Evolutionary conservation across 2,329 filamentous ascomycete species (phyloP).

Genomic region (Alternaria sp.): DNA sequence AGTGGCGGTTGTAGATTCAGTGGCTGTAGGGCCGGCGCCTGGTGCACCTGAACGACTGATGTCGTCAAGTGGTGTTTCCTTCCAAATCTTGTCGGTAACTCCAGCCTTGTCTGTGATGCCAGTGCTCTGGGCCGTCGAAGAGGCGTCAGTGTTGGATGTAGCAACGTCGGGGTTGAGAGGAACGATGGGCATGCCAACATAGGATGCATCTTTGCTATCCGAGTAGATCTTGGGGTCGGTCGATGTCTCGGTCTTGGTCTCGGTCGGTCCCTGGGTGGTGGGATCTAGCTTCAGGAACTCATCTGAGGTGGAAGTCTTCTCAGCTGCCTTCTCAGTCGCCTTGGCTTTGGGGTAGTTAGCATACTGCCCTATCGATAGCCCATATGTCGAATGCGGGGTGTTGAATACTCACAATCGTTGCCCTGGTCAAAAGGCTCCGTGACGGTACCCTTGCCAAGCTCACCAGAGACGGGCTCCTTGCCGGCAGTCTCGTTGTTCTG

Average conservation of each 20-base stretch:
- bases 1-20: constrained; percentile 12
- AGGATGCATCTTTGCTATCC: constrained; percentile 24
- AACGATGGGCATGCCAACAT: constrained; percentile 26
- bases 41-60: constrained; percentile 32
- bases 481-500: constrained; percentile 50
- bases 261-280: constrained; percentile 12
- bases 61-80: constrained; percentile 42
- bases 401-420: constrained; percentile 56
- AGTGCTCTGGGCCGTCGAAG: constrained; percentile 39
- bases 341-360: constrained; percentile 16
- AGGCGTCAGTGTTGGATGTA: constrained; percentile 28
- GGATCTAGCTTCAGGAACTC: constrained; percentile 30
- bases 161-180: constrained; percentile 31
- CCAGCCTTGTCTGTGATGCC: constrained; percentile 38
- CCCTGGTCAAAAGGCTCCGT: constrained; percentile 83
- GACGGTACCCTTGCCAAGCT: constrained; percentile 70
- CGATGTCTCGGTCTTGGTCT: constrained; percentile 7
- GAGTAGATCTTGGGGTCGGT: constrained; percentile 23
- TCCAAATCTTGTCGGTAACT: constrained; percentile 38
- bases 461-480: constrained; percentile 77
- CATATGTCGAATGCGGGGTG: background rate
- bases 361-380: background rate
- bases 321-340: constrained; percentile 5
- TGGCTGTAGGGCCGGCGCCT: constrained; percentile 26
- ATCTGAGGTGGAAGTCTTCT: constrained; percentile 17